Evolutionary conservation across 306 rosid genomes (phyloP), one percentile per base, ranked within the genome.

Genomic region (Castanea mollissima): DNA sequence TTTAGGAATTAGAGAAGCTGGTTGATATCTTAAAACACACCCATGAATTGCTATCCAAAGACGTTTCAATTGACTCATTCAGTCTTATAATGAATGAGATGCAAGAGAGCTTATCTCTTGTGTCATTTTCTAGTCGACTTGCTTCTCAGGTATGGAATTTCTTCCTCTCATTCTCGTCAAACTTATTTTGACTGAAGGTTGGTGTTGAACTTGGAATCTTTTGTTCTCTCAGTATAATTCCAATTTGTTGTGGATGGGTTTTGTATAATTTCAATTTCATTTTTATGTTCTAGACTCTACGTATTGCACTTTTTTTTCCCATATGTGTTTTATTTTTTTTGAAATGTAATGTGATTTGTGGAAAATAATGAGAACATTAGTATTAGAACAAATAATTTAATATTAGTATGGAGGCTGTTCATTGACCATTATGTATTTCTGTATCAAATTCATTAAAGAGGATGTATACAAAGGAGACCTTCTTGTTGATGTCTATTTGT

Each of bases 51-150:
- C 91, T 95, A 44, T 91, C 96, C 19, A 88, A 87, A 81, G 95
- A 90, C 87, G 88, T 95, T 83, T 84, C 90, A 71, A 75, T 95
- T n/a, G 98, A 95, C 81, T 85, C 97, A n/a, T 95, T 87, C 81
- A 81, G 82, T 87, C 90, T 91, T 69, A 91, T 91, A 91, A 80
- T 95, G 89, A 95, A 89, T 86, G 99, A 92, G 96, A 92, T 92
- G 97, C 98, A 95, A 90, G 99, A 95, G 87, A 92, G 92, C 84
- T 86, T 91, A 49, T 95, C 99, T 59, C 99, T 92, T 16, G 94
- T 95, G 74, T 95, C 99, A 80, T 95, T 92, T 89, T 95, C 98
- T 67, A 87, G 99, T 80, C 91, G 99, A 76, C 89, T 95, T 82
- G 96, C 97, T 76, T 95, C 98, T 6, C 99, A 95, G 99, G 99